Conservation (phyloP, 2,329 filamentous ascomycete species). For the Xylariaceae sp. region DNA sequence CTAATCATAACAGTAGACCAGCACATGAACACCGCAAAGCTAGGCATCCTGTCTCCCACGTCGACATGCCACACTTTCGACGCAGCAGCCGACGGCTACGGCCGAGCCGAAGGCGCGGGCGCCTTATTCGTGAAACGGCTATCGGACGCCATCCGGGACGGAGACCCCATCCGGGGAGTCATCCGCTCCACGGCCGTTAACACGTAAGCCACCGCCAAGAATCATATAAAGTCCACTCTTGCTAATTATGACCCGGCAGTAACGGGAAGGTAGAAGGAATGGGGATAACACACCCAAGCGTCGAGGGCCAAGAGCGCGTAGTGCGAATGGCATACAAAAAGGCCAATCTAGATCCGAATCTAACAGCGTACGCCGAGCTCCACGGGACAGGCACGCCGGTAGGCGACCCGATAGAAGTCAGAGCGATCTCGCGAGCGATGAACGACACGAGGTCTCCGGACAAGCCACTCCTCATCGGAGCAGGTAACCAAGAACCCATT, state of each 20-base stretch:
- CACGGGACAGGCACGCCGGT: slow-evolving; percentile 24
- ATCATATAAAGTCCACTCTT: background rate
- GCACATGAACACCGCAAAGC: slow-evolving; percentile 31
- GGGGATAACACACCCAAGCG: slow-evolving; percentile 32
- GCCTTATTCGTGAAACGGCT: slow-evolving; percentile 29
- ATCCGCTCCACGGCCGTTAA: slow-evolving; percentile 29
- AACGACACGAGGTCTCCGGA: slow-evolving; percentile 12
- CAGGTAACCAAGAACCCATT: slow-evolving; percentile 8
- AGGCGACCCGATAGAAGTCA: slow-evolving; percentile 19
- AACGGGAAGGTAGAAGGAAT: slow-evolving; percentile 30
- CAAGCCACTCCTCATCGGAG: slow-evolving; percentile 15
- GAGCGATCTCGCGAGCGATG: slow-evolving; percentile 14
- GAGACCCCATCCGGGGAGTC: slow-evolving; percentile 30
- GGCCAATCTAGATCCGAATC: slow-evolving; percentile 22
- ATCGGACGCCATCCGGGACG: slow-evolving; percentile 28
- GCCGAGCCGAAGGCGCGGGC: slow-evolving; percentile 23
- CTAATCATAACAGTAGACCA: slow-evolving; percentile 33
- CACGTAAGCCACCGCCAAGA: slow-evolving; percentile 15
- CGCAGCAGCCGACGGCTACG: slow-evolving; percentile 31
- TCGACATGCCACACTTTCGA: slow-evolving; percentile 33
- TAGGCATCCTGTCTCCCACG: slow-evolving; percentile 34
- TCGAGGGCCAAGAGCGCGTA: slow-evolving; percentile 23
- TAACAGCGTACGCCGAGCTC: slow-evolving; percentile 26
- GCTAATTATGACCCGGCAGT: slow-evolving; percentile 2
- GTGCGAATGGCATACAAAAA: slow-evolving; percentile 23